phyloP scores from a whole-genome alignment of 345 rosid species.

The Brassica carinata region DNA sequence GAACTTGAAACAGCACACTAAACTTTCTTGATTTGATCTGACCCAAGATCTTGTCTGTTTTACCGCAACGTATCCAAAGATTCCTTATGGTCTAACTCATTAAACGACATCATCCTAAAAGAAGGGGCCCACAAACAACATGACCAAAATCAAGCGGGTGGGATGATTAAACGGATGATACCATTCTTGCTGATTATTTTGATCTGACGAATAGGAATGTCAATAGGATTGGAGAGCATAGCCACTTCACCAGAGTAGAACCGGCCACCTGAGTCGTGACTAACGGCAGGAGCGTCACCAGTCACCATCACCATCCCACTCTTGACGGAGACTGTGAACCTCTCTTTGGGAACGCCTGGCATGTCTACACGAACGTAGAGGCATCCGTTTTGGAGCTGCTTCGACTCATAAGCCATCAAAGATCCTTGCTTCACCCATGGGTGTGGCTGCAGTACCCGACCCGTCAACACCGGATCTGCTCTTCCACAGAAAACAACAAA shows the following conservation, averaged over 20 bases:
- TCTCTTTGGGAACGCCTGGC: background rate
- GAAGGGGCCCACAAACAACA: background rate
- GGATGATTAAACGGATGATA: background rate
- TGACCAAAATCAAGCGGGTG: background rate
- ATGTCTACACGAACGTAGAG: background rate
- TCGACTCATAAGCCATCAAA: background rate
- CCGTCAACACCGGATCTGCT: background rate
- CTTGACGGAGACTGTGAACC: background rate
- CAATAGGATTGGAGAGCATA: background rate
- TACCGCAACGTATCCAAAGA: background rate
- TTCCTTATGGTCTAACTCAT: background rate
- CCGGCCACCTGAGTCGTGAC: background rate
- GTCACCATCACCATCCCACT: background rate
- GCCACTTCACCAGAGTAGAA: constrained; percentile 6
- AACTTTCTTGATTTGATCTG: background rate
- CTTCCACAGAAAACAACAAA: background rate
- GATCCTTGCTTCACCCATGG: background rate
- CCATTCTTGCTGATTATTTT: background rate
- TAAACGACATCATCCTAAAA: background rate
- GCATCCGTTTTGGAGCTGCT: background rate
- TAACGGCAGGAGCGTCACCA: background rate
- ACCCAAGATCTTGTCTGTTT: background rate
- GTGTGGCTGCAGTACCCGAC: background rate
- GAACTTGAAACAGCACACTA: background rate
- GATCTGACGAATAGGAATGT: background rate